phyloP scores from a whole-genome alignment of 2,329 filamentous ascomycete species.

The Aspergillus fischeri region DNA sequence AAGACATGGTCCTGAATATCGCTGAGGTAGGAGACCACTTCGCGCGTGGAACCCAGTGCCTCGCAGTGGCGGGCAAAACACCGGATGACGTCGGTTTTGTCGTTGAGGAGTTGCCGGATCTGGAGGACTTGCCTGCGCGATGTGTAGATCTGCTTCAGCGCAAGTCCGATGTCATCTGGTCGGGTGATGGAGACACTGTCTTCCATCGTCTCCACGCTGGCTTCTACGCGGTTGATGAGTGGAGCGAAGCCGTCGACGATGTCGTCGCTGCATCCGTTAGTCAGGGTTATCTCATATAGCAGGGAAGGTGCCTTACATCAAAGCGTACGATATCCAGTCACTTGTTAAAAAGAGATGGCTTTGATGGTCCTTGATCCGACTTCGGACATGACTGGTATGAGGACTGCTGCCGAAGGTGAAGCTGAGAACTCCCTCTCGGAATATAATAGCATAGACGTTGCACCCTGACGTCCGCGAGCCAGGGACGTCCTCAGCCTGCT shows the following conservation, averaged over 20 bases:
- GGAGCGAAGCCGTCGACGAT: slow-evolving; percentile 93
- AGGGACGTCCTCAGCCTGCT: slow-evolving; percentile 66
- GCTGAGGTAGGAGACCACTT: slow-evolving; percentile 87
- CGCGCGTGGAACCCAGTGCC: slow-evolving; percentile 82
- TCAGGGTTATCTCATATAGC: not conserved
- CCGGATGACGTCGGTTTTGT: slow-evolving; percentile 91
- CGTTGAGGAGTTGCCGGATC: slow-evolving; percentile 80
- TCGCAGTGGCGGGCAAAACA: slow-evolving; percentile 97
- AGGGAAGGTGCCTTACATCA: slow-evolving; percentile 63
- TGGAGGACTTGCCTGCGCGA: slow-evolving; percentile 89
- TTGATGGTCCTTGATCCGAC: slow-evolving; percentile 80
- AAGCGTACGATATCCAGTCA: slow-evolving; percentile 96
- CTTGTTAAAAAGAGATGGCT: slow-evolving; percentile 88
- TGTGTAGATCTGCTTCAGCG: slow-evolving; percentile 77
- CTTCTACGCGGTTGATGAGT: slow-evolving; percentile 75
- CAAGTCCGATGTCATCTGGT: slow-evolving; percentile 76
- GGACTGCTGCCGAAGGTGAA: slow-evolving; percentile 82
- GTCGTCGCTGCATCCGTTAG: slow-evolving; percentile 61
- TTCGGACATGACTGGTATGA: slow-evolving; percentile 81
- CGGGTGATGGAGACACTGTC: slow-evolving; percentile 88
- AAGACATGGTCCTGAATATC: slow-evolving; percentile 98
- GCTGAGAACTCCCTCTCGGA: slow-evolving; percentile 84
- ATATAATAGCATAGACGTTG: slow-evolving; percentile 91
- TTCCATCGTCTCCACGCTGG: slow-evolving; percentile 82
- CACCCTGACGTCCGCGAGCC: slow-evolving; percentile 80